phyloP scores from a whole-genome alignment of 83 land plant genomes.

The Picea abies region DNA sequence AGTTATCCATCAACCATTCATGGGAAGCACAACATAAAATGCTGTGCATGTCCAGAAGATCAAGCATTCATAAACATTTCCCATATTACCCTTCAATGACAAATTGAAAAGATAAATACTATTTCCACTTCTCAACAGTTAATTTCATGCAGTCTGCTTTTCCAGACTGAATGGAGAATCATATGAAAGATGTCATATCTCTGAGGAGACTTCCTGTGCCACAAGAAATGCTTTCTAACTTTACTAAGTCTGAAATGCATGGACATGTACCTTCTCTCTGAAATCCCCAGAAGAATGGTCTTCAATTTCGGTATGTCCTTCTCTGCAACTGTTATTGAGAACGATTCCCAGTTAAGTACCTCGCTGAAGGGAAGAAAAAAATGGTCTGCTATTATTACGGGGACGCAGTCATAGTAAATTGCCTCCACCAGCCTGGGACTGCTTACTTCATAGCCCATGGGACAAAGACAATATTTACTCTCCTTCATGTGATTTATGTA shows the following conservation, averaged over 20 bases:
- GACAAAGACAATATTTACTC: slow-evolving; percentile 48
- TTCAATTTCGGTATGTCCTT: slow-evolving; percentile 44
- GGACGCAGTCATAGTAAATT: slow-evolving; percentile 50
- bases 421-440: slow-evolving; percentile 59
- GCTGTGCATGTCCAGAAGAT: too few relatives aligned
- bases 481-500: slow-evolving; percentile 45
- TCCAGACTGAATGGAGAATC: slow-evolving; percentile 53
- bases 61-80: too few relatives aligned
- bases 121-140: slow-evolving; percentile 2
- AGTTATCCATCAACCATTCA: too few relatives aligned
- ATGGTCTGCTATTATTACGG: slow-evolving; percentile 48
- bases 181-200: slow-evolving; percentile 54
- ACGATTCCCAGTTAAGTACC: slow-evolving; percentile 42
- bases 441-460: slow-evolving; percentile 54
- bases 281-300: slow-evolving; percentile 23
- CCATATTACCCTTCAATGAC: too few relatives aligned
- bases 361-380: slow-evolving; percentile 57
- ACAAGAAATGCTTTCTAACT: slow-evolving; percentile 40
- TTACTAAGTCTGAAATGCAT: slow-evolving; percentile 37
- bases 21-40: too few relatives aligned
- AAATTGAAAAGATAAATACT: too few relatives aligned
- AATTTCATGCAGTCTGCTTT: slow-evolving; percentile 30
- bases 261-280: slow-evolving; percentile 15
- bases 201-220: slow-evolving; percentile 32
- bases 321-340: slow-evolving; percentile 37